Base-by-base conservation (phyloP, 371 early-diverging fungal species). In the Mucor circinelloides region DNA sequence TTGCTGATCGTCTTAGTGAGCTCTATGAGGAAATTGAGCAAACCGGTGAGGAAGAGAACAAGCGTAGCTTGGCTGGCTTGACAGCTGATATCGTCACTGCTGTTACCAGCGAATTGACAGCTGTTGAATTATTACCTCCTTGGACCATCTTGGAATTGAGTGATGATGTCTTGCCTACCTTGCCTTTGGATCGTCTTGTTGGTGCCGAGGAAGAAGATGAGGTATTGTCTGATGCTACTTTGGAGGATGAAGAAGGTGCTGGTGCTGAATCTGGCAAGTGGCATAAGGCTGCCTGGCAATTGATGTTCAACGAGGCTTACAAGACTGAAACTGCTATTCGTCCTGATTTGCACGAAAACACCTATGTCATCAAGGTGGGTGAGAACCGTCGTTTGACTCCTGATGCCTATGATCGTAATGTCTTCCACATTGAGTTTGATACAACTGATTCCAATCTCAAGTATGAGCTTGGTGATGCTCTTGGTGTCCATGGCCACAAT, bases 381-480 rank as follows among this genome's bases (percentile, higher is more conserved):
- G 91, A 92, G 64, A 90, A 92, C 83, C 80, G 85, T 50, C 91
- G 96, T 23, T 80, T 97, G 72, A 97, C 97, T 2, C 95, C 97
- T 3, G 74, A 77, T 5, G 70, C 81, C 27, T 97, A 97, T 78
- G 96, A 96, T 69, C 94, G 97, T 69, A 94, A 96, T 73, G 93
- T 97, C 13, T 95, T 97, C 91, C 97, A 97, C 79, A 84, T 97
- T 54, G 97, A 97, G 79, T 92, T 97, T 67, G 97, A 96, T 68
- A 94, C 91, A 31, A 82, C 84, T 42, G 83, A 83, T 54, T 88
- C 93, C 9, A 91, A 86, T 42, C 80, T 97, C 69, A 90, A 87
- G 67, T 97, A 97, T 75, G 92, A 91, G 55, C 86, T 96, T 38
- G 96, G 97, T 56, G 97, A 96, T 75, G 96, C 96, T 31, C 85